phyloP scores from a whole-genome alignment of 1,284 basidiomycete species.

The Austroboletus novae-zelandiae region DNA sequence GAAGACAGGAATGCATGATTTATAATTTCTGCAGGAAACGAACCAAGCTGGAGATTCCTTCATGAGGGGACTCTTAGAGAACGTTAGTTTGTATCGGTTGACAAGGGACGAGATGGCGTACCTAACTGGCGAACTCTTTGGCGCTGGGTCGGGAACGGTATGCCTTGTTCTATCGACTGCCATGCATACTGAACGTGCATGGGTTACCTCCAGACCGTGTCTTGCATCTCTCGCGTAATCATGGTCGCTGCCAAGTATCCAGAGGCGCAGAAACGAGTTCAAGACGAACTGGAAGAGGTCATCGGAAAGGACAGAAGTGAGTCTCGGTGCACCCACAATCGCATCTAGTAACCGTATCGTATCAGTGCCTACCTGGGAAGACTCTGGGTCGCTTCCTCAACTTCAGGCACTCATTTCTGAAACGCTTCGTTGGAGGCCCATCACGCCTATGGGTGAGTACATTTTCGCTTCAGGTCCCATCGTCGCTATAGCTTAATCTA shows the following conservation, averaged over 20 bases:
- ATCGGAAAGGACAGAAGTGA: constrained; percentile 53
- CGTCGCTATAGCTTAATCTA: not conserved
- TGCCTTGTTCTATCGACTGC: not conserved
- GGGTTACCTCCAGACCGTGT: constrained; percentile 40
- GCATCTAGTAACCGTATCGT: too few relatives aligned
- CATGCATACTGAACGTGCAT: not conserved
- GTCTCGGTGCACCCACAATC: constrained; percentile 2
- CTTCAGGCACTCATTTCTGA: constrained; percentile 61
- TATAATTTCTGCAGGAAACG: constrained; percentile 20
- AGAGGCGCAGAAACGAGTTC: constrained; percentile 51
- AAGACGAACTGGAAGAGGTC: constrained; percentile 58
- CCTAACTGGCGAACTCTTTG: constrained; percentile 60
- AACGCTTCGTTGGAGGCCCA: constrained; percentile 61
- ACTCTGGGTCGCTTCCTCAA: constrained; percentile 49
- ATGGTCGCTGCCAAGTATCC: constrained; percentile 65
- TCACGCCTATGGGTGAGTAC: constrained; percentile 44
- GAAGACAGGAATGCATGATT: too few relatives aligned
- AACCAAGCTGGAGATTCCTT: constrained; percentile 45
- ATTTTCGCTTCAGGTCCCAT: not conserved
- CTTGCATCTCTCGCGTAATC: constrained; percentile 54
- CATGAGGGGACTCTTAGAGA: constrained; percentile 52
- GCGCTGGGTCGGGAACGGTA: constrained; percentile 59
- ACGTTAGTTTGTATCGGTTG: constrained; percentile 45
- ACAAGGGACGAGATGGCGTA: constrained; percentile 56
- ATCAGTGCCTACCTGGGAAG: constrained; percentile 49